These are phyloP conservation scores for Fusarium armeniacum DNA, from an alignment of 2,329 filamentous ascomycete species.

Conservation along the genomic window DNA sequence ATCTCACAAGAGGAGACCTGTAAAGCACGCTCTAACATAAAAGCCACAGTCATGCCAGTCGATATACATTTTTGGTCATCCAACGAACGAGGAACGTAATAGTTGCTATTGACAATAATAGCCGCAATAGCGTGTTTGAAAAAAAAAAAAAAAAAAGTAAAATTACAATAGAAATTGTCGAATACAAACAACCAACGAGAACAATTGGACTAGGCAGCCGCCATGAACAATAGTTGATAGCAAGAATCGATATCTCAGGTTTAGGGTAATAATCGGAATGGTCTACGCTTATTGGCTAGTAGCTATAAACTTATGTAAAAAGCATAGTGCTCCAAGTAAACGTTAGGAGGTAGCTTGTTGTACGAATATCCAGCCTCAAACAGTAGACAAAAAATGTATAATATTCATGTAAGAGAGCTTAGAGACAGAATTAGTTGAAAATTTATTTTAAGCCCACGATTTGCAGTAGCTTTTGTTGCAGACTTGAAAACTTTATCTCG, in stretches of 20 bases:
- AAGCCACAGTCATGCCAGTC: neutral
- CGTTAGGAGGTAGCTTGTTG: neutral
- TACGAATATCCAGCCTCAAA: conserved; percentile 1
- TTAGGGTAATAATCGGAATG: conserved; percentile 24
- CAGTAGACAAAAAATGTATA: neutral
- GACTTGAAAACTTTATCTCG: neutral
- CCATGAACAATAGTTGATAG: neutral
- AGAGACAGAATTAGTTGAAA: neutral
- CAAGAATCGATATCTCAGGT: neutral
- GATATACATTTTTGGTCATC: neutral
- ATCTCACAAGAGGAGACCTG: neutral
- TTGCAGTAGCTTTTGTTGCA: neutral
- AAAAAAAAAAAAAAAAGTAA: no score
- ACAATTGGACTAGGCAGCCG: neutral
- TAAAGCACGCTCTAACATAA: neutral
- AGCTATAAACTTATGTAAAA: conserved; percentile 2
- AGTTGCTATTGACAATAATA: neutral
- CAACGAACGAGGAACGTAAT: neutral
- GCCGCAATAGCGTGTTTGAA: no score
- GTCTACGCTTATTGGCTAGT: conserved; percentile 21
- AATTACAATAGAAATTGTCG: neutral
- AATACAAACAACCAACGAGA: neutral
- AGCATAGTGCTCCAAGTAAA: neutral
- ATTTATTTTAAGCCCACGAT: neutral
- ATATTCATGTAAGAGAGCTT: neutral